Evolutionary conservation across 176 grass and related monocot species (phyloP).

Genomic region (Hyparrhenia diplandra): DNA sequence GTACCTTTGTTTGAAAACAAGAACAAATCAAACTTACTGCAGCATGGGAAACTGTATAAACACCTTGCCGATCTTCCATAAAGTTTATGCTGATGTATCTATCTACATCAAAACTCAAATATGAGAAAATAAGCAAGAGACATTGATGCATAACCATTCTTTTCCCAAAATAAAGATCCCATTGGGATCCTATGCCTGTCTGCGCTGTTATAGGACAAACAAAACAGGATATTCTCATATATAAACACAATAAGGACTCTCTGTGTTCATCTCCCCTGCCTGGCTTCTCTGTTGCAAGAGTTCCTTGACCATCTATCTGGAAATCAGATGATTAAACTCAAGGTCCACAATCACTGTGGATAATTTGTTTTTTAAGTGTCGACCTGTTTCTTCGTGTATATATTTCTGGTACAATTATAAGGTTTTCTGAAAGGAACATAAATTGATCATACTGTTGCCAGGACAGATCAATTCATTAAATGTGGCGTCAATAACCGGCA

Average conservation of each 20-base stretch:
- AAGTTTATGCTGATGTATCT: background rate
- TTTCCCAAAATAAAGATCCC: background rate
- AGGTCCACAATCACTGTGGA: background rate
- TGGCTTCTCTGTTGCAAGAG: background rate
- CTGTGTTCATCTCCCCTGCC: background rate
- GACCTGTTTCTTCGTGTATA: background rate
- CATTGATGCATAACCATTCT: background rate
- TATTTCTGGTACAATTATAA: background rate
- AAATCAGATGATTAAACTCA: background rate
- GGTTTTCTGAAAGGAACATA: background rate
- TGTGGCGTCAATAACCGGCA: background rate
- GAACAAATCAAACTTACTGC: conserved; percentile 15
- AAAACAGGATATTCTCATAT: background rate
- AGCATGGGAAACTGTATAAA: background rate
- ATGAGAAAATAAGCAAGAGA: background rate
- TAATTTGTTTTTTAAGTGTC: background rate
- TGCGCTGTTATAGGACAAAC: background rate
- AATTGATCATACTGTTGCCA: background rate
- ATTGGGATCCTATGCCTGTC: background rate
- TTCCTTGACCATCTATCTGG: background rate
- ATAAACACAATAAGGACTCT: background rate
- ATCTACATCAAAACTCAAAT: background rate
- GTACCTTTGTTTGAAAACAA: conserved; percentile 54
- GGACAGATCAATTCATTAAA: background rate
- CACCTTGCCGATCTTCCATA: background rate